Base-by-base conservation (phyloP, 192 early-diverging fungal genomes). In the Glomus cerebriforme region DNA sequence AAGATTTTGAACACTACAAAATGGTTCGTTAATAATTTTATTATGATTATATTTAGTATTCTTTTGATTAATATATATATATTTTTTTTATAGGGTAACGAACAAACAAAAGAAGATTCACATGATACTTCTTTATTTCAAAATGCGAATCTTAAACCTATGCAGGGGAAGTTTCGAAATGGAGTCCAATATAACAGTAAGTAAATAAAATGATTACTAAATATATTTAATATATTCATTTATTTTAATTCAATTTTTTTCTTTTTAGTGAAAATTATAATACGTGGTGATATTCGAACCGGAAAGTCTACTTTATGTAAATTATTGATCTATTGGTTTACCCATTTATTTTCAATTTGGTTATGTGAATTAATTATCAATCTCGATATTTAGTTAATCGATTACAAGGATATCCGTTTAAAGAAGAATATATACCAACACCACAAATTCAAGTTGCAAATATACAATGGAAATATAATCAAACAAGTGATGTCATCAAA, bases 391-490 rank as follows among this genome's bases (percentile, higher is more conserved):
- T 29, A 90, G 89, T 90, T 43, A 75, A 86, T 69, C 82, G 89
- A 31, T 74, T 90, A 4, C 89, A 90, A 68, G 89, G 89, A 19
- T 70, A 47, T 35, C 79, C 83, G 19, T 90, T 86, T 71, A 58
- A 58, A 39, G 82, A 79, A 35, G 72, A 81, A 2, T 90, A 90
- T 77, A 60, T 62, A 32, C 82, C 89, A n/a, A 90, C 89, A n/a
- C 80, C 83, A 31, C 85, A 90, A 75, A 90, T 90, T 71, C 83
- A 90, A 78, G 89, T 90, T 5, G 85, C 87, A 22, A 90, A 90
- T 65, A 88, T 90, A 35, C 89, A 85, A 32, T 90, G 89, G 89
- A 82, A 86, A 58, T 86, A 90, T 75, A 81, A 83, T 75, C 85
- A 85, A 31, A 84, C 85, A 27, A 86, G 81, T 81, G 89, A 90